These are phyloP conservation scores for Miamiensis avidus DNA, from an alignment of 169 alveolate genomes.

Conservation along the genomic window DNA sequence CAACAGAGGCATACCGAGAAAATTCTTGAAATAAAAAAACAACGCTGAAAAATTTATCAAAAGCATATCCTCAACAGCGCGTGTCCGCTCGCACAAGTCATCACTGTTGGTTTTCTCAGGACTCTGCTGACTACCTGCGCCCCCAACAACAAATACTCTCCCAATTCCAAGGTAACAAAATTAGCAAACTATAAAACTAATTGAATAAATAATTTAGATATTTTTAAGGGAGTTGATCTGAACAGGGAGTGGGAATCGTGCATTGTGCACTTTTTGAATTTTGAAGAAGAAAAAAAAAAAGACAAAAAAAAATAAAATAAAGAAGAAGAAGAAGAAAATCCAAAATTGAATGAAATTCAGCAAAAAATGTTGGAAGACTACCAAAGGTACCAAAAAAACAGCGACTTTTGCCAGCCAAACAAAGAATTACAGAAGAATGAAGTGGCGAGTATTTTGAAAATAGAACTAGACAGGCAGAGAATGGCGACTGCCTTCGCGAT, in stretches of 20 bases:
- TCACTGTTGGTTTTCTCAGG: constrained; percentile 63
- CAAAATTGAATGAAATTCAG: no score
- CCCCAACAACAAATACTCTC: constrained; percentile 37
- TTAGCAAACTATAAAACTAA: not conserved
- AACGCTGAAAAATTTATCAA: constrained; percentile 51
- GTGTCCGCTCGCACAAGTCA: constrained; percentile 56
- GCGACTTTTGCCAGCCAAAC: not conserved
- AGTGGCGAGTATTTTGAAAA: constrained; percentile 19
- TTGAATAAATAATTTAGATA: not conserved
- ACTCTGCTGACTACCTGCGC: constrained; percentile 64
- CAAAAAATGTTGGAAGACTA: constrained; percentile 8
- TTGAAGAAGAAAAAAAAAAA: constrained; percentile 12
- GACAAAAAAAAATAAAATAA: constrained; percentile 5
- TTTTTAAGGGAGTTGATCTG: constrained; percentile 56
- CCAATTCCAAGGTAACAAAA: not conserved
- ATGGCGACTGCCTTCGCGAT: constrained; percentile 48
- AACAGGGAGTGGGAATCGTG: constrained; percentile 71
- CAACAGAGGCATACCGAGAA: constrained; percentile 19
- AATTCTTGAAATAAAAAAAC: constrained; percentile 4
- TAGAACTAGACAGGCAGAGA: constrained; percentile 63
- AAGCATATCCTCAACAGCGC: constrained; percentile 54
- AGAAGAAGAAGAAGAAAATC: not conserved
- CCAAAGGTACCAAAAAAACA: constrained; percentile 25
- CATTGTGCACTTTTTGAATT: constrained; percentile 20
- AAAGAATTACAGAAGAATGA: not conserved